Base-by-base conservation (phyloP, 805 yeast species). In the Candida ulmi region DNA sequence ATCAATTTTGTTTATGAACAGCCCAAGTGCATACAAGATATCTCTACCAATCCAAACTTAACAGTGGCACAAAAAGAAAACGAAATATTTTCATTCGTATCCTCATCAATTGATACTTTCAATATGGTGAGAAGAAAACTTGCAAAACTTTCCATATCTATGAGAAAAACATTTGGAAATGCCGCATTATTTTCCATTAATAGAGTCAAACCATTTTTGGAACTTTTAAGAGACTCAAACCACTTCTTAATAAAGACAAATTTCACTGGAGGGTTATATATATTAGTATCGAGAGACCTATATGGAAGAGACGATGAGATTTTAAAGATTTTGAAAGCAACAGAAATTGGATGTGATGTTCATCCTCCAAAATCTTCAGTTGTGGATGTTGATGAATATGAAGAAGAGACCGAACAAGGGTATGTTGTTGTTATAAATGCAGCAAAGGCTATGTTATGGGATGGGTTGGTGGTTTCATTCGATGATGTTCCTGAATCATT, bases 381-480 rank as follows among this genome's bases (percentile, higher is more conserved):
- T 15, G 28, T 48, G 18, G 51, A 46, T 5, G 24, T 46, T n/a
- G 54, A 51, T 41, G 50, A 51, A 27, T 52, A 50, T 29, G 53
- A 56, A 18, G 54, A 60, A n/a, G 63, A 62, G n/a, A 46, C 51
- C 18, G 53, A 54, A 15, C 36, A 48, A 8, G 85, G 88, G 0
- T 87, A 85, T 47, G 72, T 87, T 12, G 51, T 88, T 21, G 82
- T 87, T 0, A 61, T 90, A 5, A 80, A 86, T 51, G 88, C 95
- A 0, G 72, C 81, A 3, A 86, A 86, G 51, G 95, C 96, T 0
- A 73, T 90, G 61, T 77, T 85, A 36, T 91, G 98, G 98, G 88
- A 84, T 44, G 97, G 97, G 5, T 71, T 76, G 15, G 79, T 83
- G 46, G 71, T 80, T 29, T 73, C 78, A 32, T 57, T 85, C 6